These are phyloP conservation scores for Monosporascus ibericus DNA, from an alignment of 2,329 filamentous ascomycete species.

Conservation along the genomic window DNA sequence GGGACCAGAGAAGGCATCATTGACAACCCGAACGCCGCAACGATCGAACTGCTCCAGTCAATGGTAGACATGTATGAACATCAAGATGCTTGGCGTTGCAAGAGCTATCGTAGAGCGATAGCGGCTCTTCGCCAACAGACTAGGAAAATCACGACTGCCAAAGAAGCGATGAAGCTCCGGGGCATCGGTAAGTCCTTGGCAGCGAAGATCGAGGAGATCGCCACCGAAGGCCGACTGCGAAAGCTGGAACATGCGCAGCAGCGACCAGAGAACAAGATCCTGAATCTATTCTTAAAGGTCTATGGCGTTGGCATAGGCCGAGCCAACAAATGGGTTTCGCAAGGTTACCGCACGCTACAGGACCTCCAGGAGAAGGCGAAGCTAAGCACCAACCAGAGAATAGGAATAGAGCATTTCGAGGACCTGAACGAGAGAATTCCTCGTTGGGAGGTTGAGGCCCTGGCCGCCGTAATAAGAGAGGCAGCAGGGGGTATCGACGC, in stretches of 20 bases:
- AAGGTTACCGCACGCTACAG: conserved; percentile 67
- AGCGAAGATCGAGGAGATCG: conserved; percentile 85
- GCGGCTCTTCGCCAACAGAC: conserved; percentile 63
- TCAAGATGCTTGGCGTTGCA: conserved; percentile 70
- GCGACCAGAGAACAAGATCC: conserved; percentile 58
- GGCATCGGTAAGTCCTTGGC: conserved; percentile 69
- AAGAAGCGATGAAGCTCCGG: conserved; percentile 62
- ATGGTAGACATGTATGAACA: conserved; percentile 74
- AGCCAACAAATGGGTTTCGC: conserved; percentile 69
- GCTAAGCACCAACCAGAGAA: conserved; percentile 61
- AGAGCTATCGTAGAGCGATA: conserved; percentile 73
- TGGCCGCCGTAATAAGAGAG: conserved; percentile 58
- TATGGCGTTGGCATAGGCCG: conserved; percentile 70
- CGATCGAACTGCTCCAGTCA: conserved; percentile 69
- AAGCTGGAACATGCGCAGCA: conserved; percentile 64
- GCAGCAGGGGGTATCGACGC: conserved; percentile 56
- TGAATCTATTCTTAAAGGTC: conserved; percentile 68
- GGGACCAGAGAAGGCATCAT: conserved; percentile 37
- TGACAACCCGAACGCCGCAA: conserved; percentile 65
- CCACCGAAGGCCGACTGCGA: conserved; percentile 62
- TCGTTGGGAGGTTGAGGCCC: conserved; percentile 64
- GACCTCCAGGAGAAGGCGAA: conserved; percentile 59
- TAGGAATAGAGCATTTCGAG: conserved; percentile 73
- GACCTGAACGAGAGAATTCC: conserved; percentile 78
- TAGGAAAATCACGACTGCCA: conserved; percentile 57